Evolutionary conservation across 352 stramenopile species (phyloP), one percentile per base, ranked within the genome.

Genomic region (Globisporangium spiculum): DNA sequence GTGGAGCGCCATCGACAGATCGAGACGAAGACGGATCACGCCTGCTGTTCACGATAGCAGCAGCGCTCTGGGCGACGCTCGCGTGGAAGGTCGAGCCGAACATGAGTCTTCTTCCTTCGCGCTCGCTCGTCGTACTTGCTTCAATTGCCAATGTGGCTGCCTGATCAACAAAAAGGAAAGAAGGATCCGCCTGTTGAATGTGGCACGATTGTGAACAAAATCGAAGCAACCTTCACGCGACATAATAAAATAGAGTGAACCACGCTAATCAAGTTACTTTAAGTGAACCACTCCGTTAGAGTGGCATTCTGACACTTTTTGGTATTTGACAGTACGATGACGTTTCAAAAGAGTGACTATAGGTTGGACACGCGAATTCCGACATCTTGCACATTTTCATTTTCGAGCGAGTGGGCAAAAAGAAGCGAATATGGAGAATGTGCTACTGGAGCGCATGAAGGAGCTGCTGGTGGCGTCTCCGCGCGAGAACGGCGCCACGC

Each of bases 81-180:
- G 55, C 55, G 20, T 61, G 55, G 55, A 61, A 61, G 9, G 55
- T 9, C 55, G 55, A 61, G 55, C 55, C 55, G 18, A 61, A 61
- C 55, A 61, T 61, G 30, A 32, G 27, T 8, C 14, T n/a, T 27
- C 30, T 30, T 41, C 8, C 24, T 12, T 34, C 16, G 48, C 8
- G 16, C 24, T 18, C 27, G 14, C 27, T 32, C 27, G 27, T 60
- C 27, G 4, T 41, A 16, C 30, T 46, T 61, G 41, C 41, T 50
- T 34, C 38, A 61, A 61, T 61, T 60, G 54, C 27, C 54, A 22
- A 48, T 41, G 54, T 26, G 54, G 54, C 14, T 60, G 54, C 14
- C 44, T 60, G 30, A 61, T 41, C 24, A 61, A 48, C 9, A 12
- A n/a, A 55, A 54, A 55, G n/a, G 48, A 24, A 61, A 61, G 55